Evolutionary conservation across 2,329 filamentous ascomycete species (phyloP).

Genomic region (Phyllachora maydis): DNA sequence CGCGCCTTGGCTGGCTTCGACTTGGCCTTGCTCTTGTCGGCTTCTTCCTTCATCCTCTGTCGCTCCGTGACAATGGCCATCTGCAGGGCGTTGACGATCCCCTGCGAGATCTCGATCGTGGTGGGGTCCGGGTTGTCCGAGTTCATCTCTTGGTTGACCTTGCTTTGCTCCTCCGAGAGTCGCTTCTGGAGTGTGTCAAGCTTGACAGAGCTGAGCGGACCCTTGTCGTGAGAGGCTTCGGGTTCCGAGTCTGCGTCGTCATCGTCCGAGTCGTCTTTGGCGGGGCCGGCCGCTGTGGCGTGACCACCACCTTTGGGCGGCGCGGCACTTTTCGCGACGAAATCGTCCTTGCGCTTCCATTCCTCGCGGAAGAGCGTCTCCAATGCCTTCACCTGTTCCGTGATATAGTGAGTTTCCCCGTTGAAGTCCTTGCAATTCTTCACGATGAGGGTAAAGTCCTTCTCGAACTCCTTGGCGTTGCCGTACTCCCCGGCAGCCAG

Average conservation of each 20-base stretch:
- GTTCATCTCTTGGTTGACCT: constrained; percentile 30
- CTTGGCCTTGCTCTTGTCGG: constrained; percentile 21
- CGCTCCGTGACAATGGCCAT: constrained; percentile 53
- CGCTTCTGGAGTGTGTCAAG: constrained; percentile 30
- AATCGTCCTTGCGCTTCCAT: constrained; percentile 62
- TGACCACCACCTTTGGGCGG: constrained; percentile 23
- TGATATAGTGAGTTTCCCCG: constrained; percentile 48
- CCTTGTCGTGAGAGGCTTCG: constrained; percentile 36
- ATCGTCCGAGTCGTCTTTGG: constrained; percentile 51
- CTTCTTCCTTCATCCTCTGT: constrained; percentile 29
- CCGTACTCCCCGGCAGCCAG: constrained; percentile 61
- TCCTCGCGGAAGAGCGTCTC: constrained; percentile 56
- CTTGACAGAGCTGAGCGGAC: constrained; percentile 20
- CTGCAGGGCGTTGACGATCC: constrained; percentile 28
- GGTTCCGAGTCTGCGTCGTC: constrained; percentile 45
- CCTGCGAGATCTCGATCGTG: too few relatives aligned
- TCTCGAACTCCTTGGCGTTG: constrained; percentile 67
- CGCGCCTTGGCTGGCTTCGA: constrained; percentile 34
- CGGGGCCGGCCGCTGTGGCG: constrained; percentile 39
- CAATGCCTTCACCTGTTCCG: constrained; percentile 48
- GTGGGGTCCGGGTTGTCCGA: constrained; percentile 28
- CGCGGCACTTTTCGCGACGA: constrained; percentile 59
- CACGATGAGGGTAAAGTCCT: constrained; percentile 65
- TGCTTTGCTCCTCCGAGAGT: constrained; percentile 32
- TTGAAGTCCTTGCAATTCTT: constrained; percentile 91